Base-by-base conservation (phyloP, 306 rosid species). In the Rosa rugosa region DNA sequence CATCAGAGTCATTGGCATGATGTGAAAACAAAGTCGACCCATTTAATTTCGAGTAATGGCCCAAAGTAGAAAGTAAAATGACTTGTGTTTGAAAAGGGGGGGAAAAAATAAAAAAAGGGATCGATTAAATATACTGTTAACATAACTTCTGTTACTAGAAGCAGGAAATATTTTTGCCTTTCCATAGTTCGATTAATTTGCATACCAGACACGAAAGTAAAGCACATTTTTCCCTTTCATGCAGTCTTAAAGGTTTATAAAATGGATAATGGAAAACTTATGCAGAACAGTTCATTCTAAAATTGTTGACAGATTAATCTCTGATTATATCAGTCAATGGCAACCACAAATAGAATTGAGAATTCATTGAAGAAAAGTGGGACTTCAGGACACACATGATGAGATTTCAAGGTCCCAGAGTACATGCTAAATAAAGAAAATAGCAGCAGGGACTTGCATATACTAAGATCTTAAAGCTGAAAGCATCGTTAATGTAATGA, bases 401-500 rank as follows among this genome's bases (percentile, higher is more conserved):
- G 4, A 41, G 10, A 41, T 68, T 41, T 68, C 34, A 42, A 45
- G 56, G 17, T 12, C 74, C 56, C 49, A 20, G 38, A 44, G 20
- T 2, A 13, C 40, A 22, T 45, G 20, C 10, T 70, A 68, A 68
- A 9, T 68, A 68, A 4, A n/a, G 31, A 41, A 41, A 68, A n/a
- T 4, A 20, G 31, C 41, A 69, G 51, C 73, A 69, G 50, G 74
- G 38, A 23, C 7, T 45, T 70, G 50, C 8, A 68, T 40, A 68
- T 68, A 68, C 17, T 41, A 68, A 38, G 51, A 20, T 68, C 51
- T 68, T 34, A 41, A 68, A 41, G 73, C 73, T 49, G 44, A 71
- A 72, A 51, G 47, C 47, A 53, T 73, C 23, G 46, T 34, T n/a
- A 6, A 72, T 12, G 11, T n/a, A 42, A 11, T 42, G 18, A n/a